Conservation (phyloP, 352 stramenopile species). For the Pythium apleroticum region DNA sequence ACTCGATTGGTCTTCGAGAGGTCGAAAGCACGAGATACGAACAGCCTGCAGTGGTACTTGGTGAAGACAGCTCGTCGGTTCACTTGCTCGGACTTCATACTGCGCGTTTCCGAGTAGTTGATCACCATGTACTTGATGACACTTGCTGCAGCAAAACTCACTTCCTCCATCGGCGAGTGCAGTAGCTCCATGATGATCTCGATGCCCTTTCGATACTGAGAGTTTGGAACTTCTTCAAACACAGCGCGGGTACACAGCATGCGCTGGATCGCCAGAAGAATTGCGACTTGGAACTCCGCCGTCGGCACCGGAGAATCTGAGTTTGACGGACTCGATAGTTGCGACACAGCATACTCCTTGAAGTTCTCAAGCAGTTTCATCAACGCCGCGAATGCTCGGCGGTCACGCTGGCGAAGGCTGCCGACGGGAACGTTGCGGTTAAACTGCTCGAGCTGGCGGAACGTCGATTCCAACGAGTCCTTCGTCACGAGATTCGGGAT, state of each 20-base stretch:
- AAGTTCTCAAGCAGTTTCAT: constrained; percentile 88
- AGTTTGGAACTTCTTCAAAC: constrained; percentile 85
- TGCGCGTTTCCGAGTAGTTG: constrained; percentile 88
- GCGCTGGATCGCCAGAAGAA: constrained; percentile 78
- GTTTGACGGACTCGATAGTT: constrained; percentile 79
- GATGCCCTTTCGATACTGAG: constrained; percentile 84
- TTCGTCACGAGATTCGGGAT: constrained; percentile 82
- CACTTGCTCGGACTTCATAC: constrained; percentile 81
- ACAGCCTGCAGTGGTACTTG: constrained; percentile 80
- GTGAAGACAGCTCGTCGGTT: constrained; percentile 85
- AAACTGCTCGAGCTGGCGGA: constrained; percentile 83
- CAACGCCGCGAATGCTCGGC: constrained; percentile 68
- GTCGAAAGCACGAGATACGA: constrained; percentile 82
- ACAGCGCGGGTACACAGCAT: constrained; percentile 78
- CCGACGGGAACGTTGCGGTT: constrained; percentile 85
- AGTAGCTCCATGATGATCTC: constrained; percentile 87
- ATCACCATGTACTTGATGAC: constrained; percentile 90
- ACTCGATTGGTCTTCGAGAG: constrained; percentile 75
- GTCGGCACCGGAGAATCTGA: constrained; percentile 80
- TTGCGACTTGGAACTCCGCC: constrained; percentile 79
- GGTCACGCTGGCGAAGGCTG: constrained; percentile 66
- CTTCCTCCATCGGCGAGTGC: constrained; percentile 83
- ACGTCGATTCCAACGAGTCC: constrained; percentile 69
- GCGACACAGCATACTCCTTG: constrained; percentile 80
- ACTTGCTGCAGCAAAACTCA: constrained; percentile 78